Evolutionary conservation across 805 yeast genomes (phyloP).

Genomic region (Candida multigemmis): DNA sequence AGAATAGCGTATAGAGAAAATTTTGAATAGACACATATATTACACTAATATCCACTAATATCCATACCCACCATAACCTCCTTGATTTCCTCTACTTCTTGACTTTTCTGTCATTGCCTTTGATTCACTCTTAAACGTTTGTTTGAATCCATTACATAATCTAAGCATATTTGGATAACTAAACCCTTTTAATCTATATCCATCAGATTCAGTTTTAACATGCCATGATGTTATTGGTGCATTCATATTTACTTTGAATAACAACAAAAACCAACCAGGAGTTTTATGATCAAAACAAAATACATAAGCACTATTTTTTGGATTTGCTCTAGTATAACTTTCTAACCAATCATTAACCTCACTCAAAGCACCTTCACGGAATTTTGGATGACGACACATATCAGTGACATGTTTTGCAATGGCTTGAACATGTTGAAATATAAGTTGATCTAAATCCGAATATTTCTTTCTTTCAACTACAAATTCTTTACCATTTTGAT

Average conservation of each 20-base stretch:
- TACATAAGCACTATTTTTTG: slow-evolving; percentile 81
- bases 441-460: slow-evolving; percentile 87
- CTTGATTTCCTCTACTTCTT: slow-evolving; percentile 7
- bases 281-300: slow-evolving; percentile 83
- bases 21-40: slow-evolving; percentile 1
- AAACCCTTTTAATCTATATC: slow-evolving; percentile 70
- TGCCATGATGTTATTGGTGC: slow-evolving; percentile 77
- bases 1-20: slow-evolving; percentile 16
- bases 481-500: slow-evolving; percentile 49
- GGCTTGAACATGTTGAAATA: slow-evolving; percentile 78
- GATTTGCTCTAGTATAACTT: slow-evolving; percentile 84
- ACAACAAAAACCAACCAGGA: slow-evolving; percentile 88
- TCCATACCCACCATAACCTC: slow-evolving; percentile 14
- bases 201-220: slow-evolving; percentile 83
- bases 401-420: slow-evolving; percentile 77
- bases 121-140: slow-evolving; percentile 26
- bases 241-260: slow-evolving; percentile 72
- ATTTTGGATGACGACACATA: slow-evolving; percentile 81
- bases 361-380: slow-evolving; percentile 66
- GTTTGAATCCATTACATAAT: slow-evolving; percentile 93
- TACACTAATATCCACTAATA: slow-evolving; percentile 6
- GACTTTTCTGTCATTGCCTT: slow-evolving; percentile 7
- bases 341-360: slow-evolving; percentile 85
- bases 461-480: slow-evolving; percentile 65
- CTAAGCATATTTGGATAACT: slow-evolving; percentile 83